Percentiles rank a stretch among this genome's conserved stretches.
Conservation (phyloP, 78 protist genomes). For the Bigelowiella natans region DNA sequence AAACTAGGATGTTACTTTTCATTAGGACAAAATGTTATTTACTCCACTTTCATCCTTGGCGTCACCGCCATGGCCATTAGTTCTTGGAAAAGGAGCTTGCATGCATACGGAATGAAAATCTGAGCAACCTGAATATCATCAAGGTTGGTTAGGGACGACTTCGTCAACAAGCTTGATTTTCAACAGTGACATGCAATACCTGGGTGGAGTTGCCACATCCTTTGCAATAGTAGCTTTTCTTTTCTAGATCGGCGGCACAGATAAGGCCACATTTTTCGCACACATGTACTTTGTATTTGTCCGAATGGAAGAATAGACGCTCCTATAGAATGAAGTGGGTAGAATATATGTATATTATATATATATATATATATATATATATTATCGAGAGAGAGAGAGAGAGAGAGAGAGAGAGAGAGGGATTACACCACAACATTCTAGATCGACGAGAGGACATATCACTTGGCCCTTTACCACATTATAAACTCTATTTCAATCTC, state of each 20-base stretch:
- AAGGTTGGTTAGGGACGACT: not conserved
- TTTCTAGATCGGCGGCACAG: conserved; percentile 64
- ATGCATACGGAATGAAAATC: conserved; percentile 93
- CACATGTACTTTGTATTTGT: conserved; percentile 76
- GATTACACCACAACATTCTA: too few species aligned
- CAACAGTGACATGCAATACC: not conserved
- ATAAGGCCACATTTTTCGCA: conserved; percentile 96
- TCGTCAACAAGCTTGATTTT: too few species aligned
- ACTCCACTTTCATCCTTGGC: conserved; percentile 64
- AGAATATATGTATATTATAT: not conserved
- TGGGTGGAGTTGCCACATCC: conserved; percentile 70
- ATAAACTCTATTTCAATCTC: not conserved
- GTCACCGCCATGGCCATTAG: conserved; percentile 93
- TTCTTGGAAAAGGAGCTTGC: conserved; percentile 98
- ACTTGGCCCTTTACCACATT: not conserved
- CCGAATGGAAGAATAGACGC: conserved; percentile 79
- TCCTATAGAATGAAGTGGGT: conserved; percentile 44
- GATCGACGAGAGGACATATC: not conserved
- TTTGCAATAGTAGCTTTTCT: conserved; percentile 54
- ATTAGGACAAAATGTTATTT: too few species aligned
- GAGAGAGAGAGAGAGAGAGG: too few species aligned
- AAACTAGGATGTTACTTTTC: too few species aligned
- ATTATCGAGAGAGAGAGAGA: too few species aligned
- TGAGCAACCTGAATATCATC: conserved; percentile 48
- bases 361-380: not conserved